A percentile compares a stretch with the other conserved stretches of the same genome.
Evolutionary conservation across 176 grass and related monocot species (phyloP).

Genomic region (Coix lacrymajobi): DNA sequence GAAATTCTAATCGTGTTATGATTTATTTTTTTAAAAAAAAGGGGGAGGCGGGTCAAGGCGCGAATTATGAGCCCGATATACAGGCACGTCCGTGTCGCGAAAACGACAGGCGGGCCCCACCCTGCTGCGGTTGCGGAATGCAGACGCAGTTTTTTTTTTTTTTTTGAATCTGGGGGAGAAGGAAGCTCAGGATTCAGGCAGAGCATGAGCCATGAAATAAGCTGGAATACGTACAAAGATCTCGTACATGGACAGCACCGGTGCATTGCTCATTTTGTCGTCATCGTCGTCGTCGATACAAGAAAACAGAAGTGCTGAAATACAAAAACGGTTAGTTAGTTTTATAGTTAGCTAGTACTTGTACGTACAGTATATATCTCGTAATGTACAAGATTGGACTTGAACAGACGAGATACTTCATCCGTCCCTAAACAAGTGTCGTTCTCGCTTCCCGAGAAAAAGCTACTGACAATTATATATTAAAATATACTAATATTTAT

Average conservation of each 20-base stretch:
- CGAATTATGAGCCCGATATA: conserved; percentile 44
- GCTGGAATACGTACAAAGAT: not conserved
- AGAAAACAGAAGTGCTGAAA: not conserved
- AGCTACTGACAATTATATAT: too few relatives aligned
- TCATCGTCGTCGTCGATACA: not conserved
- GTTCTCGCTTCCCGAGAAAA: too few relatives aligned
- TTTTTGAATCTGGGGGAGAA: not conserved
- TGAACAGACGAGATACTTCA: not conserved
- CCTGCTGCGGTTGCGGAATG: not conserved
- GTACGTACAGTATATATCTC: not conserved
- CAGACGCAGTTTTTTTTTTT: not conserved
- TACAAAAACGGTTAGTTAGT: not conserved
- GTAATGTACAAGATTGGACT: not conserved
- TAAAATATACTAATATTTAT: too few relatives aligned
- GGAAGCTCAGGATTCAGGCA: not conserved
- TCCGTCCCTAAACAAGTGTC: too few relatives aligned
- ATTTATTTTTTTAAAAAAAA: not conserved
- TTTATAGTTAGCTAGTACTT: not conserved
- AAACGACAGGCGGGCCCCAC: conserved; percentile 2
- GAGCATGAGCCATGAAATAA: not conserved
- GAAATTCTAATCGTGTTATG: conserved; percentile 18
- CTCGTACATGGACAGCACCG: not conserved
- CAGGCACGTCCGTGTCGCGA: conserved; percentile 42
- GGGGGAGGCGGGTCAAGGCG: conserved; percentile 1
- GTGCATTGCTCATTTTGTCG: not conserved